Conservation (phyloP, 768 basidiomycete species). For the Galerina sulciceps region DNA sequence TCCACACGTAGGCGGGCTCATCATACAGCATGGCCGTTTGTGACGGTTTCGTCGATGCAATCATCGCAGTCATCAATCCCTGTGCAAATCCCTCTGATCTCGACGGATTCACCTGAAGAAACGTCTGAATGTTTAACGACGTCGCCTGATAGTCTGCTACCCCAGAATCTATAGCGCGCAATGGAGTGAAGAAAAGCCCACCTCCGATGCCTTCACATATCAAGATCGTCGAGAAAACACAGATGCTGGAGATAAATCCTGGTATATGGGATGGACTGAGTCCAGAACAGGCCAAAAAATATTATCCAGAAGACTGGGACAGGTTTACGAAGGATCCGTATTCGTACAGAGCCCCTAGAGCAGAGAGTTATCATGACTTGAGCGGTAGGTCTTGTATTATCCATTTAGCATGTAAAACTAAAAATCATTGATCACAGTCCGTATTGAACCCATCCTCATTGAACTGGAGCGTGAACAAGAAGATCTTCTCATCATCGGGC, state of each 20-base stretch:
- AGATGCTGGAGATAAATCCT: conserved; percentile 98
- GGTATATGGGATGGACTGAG: conserved; percentile 97
- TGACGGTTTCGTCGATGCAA: conserved; percentile 33
- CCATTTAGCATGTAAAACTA: background rate
- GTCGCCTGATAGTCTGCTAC: conserved; percentile 14
- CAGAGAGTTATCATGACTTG: conserved; percentile 97
- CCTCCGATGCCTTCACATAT: conserved; percentile 45
- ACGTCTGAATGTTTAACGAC: conserved; percentile 14
- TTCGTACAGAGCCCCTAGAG: conserved; percentile 86
- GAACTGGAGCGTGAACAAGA: conserved; percentile 95
- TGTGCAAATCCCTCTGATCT: conserved; percentile 17
- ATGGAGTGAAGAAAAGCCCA: conserved; percentile 6
- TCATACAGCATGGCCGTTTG: conserved; percentile 96
- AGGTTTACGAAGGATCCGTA: conserved; percentile 93
- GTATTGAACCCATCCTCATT: conserved; percentile 89
- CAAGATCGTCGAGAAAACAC: conserved; percentile 92
- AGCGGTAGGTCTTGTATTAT: conserved; percentile 51
- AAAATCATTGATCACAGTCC: conserved; percentile 55
- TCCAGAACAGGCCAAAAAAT: conserved; percentile 85
- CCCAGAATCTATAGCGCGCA: conserved; percentile 8
- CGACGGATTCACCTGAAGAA: conserved; percentile 10
- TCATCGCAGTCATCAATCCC: conserved; percentile 19
- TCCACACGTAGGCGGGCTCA: conserved; percentile 91
- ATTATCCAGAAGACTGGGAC: conserved; percentile 94
- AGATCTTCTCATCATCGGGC: conserved; percentile 94